A percentile compares a stretch with the other conserved stretches of the same genome.
These are phyloP conservation scores for Striga asiatica DNA, from an alignment of 257 asterid species.

Conservation along the genomic window DNA sequence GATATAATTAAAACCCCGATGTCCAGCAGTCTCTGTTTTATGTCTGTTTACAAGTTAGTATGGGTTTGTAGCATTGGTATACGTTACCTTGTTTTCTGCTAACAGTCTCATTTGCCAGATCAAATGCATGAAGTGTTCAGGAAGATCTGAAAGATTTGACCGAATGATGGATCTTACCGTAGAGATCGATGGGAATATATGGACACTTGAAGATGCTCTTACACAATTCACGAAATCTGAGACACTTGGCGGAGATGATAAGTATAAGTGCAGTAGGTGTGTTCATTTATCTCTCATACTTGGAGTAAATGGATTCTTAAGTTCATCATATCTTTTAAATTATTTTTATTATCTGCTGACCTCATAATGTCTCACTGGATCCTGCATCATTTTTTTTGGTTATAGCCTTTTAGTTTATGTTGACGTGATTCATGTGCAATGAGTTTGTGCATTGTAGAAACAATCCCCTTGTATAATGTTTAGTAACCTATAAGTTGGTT, in stretches of 20 bases:
- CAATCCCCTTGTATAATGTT: too few species aligned
- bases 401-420: too few species aligned
- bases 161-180: constrained; percentile 88
- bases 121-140: constrained; percentile 68
- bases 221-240: constrained; percentile 63
- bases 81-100: too few species aligned
- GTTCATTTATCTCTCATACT: constrained; percentile 4
- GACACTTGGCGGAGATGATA: constrained; percentile 76
- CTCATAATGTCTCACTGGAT: too few species aligned
- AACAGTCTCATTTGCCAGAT: too few species aligned
- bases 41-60: not conserved
- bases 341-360: not conserved
- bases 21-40: constrained; percentile 1
- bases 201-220: constrained; percentile 64
- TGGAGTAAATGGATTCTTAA: too few species aligned
- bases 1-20: constrained; percentile 10
- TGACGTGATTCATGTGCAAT: too few species aligned
- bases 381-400: too few species aligned
- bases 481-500: too few species aligned
- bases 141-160: constrained; percentile 55
- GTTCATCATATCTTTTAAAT: too few species aligned
- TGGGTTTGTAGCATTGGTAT: constrained; percentile 11
- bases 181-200: constrained; percentile 70
- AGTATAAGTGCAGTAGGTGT: constrained; percentile 71
- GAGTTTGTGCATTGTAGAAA: too few species aligned